phyloP scores from a whole-genome alignment of 306 rosid genomes.

The Prunus kanzakura region DNA sequence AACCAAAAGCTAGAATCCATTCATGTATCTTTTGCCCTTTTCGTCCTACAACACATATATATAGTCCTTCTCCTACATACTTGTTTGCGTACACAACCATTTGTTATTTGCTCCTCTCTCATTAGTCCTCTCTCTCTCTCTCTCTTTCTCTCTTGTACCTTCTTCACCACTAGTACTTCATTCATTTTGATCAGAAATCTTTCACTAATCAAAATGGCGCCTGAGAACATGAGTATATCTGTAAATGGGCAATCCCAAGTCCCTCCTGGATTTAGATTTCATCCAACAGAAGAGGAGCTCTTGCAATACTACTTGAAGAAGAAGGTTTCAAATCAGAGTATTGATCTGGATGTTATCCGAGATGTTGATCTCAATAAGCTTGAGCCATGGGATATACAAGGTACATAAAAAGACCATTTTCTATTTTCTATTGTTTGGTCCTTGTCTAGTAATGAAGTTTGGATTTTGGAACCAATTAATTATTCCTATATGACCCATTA shows the following conservation, averaged over 20 bases:
- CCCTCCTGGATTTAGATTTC: constrained; percentile 90
- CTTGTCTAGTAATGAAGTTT: no score
- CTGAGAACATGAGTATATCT: constrained; percentile 68
- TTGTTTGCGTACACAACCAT: constrained; percentile 37
- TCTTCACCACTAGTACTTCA: neutral
- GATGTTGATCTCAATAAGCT: constrained; percentile 98
- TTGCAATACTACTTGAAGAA: constrained; percentile 75
- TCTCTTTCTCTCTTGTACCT: neutral
- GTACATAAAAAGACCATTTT: constrained; percentile 17
- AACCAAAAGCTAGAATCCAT: neutral
- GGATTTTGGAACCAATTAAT: neutral
- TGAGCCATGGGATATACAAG: constrained; percentile 99
- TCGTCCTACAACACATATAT: constrained; percentile 42
- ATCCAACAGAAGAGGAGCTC: constrained; percentile 90
- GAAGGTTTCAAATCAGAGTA: constrained; percentile 70
- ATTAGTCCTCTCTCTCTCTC: constrained; percentile 16
- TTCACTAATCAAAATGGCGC: constrained; percentile 7
- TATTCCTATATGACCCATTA: neutral
- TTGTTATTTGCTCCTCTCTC: neutral
- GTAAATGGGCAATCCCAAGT: constrained; percentile 93
- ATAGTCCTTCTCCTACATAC: constrained; percentile 50
- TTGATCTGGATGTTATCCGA: constrained; percentile 82
- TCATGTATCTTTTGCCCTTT: constrained; percentile 9
- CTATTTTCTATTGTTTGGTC: no score
- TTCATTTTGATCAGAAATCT: neutral